A percentile compares a stretch with the other conserved stretches of the same genome.
These are phyloP conservation scores for Myochromella boudieri DNA, from an alignment of 768 basidiomycete species.

Conservation along the genomic window DNA sequence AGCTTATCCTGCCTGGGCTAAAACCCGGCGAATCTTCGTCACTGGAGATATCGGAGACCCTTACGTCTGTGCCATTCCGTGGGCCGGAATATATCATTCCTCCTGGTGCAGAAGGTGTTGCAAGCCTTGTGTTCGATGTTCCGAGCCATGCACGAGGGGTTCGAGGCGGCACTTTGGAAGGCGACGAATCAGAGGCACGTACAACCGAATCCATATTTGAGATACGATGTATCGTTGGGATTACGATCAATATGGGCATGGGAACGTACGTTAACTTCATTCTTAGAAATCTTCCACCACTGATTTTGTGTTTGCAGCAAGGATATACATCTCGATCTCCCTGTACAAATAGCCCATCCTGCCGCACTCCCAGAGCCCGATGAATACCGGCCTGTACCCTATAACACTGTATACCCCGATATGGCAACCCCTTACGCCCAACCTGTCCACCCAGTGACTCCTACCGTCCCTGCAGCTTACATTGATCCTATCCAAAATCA, in stretches of 20 bases:
- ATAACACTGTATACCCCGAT: constrained; percentile 22
- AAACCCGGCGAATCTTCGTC: constrained; percentile 41
- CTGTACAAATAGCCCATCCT: constrained; percentile 65
- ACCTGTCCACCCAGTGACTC: constrained; percentile 35
- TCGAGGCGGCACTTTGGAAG: constrained; percentile 59
- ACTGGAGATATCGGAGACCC: constrained; percentile 64
- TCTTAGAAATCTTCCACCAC: background rate
- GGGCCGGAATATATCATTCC: constrained; percentile 74
- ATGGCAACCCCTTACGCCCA: constrained; percentile 32
- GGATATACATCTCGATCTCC: constrained; percentile 65
- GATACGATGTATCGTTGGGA: constrained; percentile 58
- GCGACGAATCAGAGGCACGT: constrained; percentile 37
- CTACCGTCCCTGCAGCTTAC: constrained; percentile 36
- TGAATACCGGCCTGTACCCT: constrained; percentile 18
- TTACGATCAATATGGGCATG: constrained; percentile 69
- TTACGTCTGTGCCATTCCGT: constrained; percentile 67
- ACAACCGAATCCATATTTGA: constrained; percentile 63
- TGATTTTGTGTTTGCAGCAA: constrained; percentile 45
- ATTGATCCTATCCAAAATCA: constrained; percentile 39
- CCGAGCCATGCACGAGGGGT: constrained; percentile 65
- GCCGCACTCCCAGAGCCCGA: constrained; percentile 39
- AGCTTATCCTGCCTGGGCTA: constrained; percentile 52
- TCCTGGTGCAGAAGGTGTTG: constrained; percentile 76
- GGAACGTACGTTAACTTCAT: constrained; percentile 51
- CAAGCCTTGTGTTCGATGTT: constrained; percentile 79